Conservation (phyloP, 2,329 filamentous ascomycete genomes). For the Teratosphaeria epicoccoides region DNA sequence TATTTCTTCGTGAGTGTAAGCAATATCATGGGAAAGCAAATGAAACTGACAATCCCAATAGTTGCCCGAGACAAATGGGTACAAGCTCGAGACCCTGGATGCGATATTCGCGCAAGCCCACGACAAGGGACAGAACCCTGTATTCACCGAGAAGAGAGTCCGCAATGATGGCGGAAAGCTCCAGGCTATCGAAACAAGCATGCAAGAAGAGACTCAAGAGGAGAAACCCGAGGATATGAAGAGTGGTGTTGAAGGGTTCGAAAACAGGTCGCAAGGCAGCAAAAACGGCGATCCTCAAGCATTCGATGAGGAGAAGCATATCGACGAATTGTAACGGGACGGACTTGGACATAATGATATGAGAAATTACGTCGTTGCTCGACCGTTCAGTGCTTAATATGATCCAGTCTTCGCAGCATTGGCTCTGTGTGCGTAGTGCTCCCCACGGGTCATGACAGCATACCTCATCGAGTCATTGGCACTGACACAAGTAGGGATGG, state of each 20-base stretch:
- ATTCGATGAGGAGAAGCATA: neutral
- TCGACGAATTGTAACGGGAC: neutral
- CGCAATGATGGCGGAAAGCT: slow-evolving; percentile 8
- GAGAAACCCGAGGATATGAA: neutral
- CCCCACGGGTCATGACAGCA: slow-evolving; percentile 25
- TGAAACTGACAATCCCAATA: neutral
- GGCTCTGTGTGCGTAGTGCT: slow-evolving; percentile 20
- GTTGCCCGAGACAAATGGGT: slow-evolving; percentile 48
- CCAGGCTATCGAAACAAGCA: neutral
- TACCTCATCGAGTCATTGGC: slow-evolving; percentile 27
- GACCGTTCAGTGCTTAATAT: neutral
- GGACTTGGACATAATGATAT: too few relatives aligned
- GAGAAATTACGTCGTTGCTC: neutral
- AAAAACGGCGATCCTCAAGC: neutral
- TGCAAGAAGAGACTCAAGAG: neutral
- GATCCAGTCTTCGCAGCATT: slow-evolving; percentile 4
- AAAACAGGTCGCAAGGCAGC: neutral
- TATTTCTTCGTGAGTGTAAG: slow-evolving; percentile 40
- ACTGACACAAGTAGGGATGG: slow-evolving; percentile 25
- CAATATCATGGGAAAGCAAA: neutral
- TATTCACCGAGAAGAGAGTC: slow-evolving; percentile 10
- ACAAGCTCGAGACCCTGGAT: slow-evolving; percentile 56
- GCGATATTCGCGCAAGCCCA: slow-evolving; percentile 12
- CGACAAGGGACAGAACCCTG: slow-evolving; percentile 11
- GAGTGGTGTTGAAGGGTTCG: neutral